Evolutionary conservation across 1,284 basidiomycete species (phyloP), one percentile per base, ranked within the genome.

Genomic region (Filobasidium uniguttulatum): DNA sequence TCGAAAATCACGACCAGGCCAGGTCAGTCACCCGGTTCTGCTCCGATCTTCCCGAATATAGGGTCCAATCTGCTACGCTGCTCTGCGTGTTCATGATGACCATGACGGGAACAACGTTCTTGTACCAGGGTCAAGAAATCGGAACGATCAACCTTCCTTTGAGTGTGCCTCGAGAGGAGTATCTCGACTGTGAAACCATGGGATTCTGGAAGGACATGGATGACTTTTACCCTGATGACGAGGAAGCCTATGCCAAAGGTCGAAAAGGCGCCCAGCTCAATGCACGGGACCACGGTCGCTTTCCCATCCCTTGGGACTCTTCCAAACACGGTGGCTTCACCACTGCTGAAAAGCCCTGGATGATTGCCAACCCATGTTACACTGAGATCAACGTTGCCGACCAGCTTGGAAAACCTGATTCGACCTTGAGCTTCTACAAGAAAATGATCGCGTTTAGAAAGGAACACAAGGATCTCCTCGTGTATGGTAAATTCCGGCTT

Each of bases 71-170:
- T 1, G 81, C 77, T 8, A 83, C 83, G 61, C 65, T 84, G 62
- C 65, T 85, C 19, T 76, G 79, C 0, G 68, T 82, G 22, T 64
- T 83, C 45, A 74, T 83, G 57, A 69, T 75, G 31, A 75, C 78
- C 0, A 75, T 79, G 45, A 70, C 73, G 1, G 83, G 83, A 2
- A 83, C 83, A 10, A 64, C 80, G 55, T 85, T 78, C 62, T 70
- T 86, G 48, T 84, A 79, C 63, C 81, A 85, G 66, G 82, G 84
- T 2, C 71, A 83, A 65, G 81, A 83, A 59, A 73, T 85, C 0
- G 83, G 77, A 0, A 71, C 81, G 66, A 75, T 73, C 65, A 85
- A 85, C 55, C 75, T 83, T 36, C 81, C 82, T 6, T 60, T 69
- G 28, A 63, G 67, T 4, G 84, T 82, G 82, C 73, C 74, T 0